Evolutionary conservation across 257 asterid species (phyloP), one percentile per base, ranked within the genome.

Genomic region (Lithospermum erythrorhizon): DNA sequence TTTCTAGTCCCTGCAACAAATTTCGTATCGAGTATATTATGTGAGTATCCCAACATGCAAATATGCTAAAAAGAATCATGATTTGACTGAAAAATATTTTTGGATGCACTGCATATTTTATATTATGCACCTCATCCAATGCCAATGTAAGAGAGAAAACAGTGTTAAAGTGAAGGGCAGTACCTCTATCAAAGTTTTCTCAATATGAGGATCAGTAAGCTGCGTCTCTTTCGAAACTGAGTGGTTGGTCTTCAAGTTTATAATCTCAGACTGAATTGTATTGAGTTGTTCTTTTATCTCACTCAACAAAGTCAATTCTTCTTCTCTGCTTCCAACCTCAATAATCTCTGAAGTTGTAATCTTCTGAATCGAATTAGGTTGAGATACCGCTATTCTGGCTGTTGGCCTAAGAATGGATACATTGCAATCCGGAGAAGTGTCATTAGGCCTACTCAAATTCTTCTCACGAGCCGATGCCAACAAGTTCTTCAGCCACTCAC

Each of bases 401-500:
- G 64, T 55, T 32, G 79, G 65, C 13, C 66, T 79, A 58, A 70
- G 72, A 53, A 78, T 48, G 54, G 77, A 81, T 69, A 78, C 35
- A 54, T 63, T 70, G 55, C 82, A 66, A 53, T 73, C 78, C 27
- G 79, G 72, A 65, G 75, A 77, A 61, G 66, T 63, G 21, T 73
- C 81, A 60, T 80, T 82, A 24, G 77, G 75, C 69, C 74, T 72
- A 58, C 79, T 72, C 21, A 66, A 56, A 61, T 53, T 68, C 37
- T 76, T 72, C 70, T 79, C 84, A 2, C 68, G 57, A 16, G 77
- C 58, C 35, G 85, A 80, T 58, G 69, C 78, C 61, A 90, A 51
- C 53, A 78, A 65, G 58, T 78, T 90, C 79, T 86, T 79, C 51
- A 87, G 78, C 89, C 83, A 77, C 30, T 81, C 85, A 6, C 83